Evolutionary conservation across 768 basidiomycete genomes (phyloP).

Genomic region (Amyloporia xantha): DNA sequence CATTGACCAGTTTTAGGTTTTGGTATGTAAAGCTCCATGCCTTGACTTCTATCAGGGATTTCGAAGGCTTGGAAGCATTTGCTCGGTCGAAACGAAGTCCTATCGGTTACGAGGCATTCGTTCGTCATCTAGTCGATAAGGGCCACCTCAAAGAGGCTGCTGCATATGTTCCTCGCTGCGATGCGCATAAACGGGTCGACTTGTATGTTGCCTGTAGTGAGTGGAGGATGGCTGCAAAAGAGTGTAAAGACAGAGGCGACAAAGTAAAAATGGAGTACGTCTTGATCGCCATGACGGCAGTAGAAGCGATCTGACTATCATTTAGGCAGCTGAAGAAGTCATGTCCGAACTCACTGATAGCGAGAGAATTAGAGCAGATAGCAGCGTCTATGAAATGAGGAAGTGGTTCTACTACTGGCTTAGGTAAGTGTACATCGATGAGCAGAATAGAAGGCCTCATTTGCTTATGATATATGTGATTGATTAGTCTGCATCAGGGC

Average conservation of each 20-base stretch:
- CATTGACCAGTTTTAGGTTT: constrained; percentile 65
- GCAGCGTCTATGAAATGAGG: constrained; percentile 58
- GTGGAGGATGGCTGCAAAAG: constrained; percentile 81
- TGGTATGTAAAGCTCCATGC: constrained; percentile 92
- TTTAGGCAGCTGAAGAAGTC: constrained; percentile 61
- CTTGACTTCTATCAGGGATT: constrained; percentile 72
- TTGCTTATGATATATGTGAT: too few species aligned
- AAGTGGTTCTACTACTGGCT: too few species aligned
- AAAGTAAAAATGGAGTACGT: constrained; percentile 75
- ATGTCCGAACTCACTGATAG: constrained; percentile 77
- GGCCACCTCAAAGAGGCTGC: constrained; percentile 74
- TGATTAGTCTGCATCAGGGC: too few species aligned
- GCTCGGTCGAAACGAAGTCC: constrained; percentile 85
- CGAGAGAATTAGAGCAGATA: constrained; percentile 62
- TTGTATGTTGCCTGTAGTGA: constrained; percentile 88
- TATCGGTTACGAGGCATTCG: constrained; percentile 92
- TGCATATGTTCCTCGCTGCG: constrained; percentile 76
- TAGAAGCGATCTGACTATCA: background rate
- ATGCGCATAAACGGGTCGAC: constrained; percentile 74
- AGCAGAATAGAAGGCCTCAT: too few species aligned
- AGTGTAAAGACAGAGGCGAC: constrained; percentile 87
- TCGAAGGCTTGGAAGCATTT: constrained; percentile 80
- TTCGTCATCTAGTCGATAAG: constrained; percentile 66
- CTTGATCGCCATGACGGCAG: background rate
- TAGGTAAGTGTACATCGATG: too few species aligned